A percentile compares a stretch with the other conserved stretches of the same genome.
Evolutionary conservation across 208 protist genomes (phyloP).

Genomic region (Vickermania ingenoplastis): DNA sequence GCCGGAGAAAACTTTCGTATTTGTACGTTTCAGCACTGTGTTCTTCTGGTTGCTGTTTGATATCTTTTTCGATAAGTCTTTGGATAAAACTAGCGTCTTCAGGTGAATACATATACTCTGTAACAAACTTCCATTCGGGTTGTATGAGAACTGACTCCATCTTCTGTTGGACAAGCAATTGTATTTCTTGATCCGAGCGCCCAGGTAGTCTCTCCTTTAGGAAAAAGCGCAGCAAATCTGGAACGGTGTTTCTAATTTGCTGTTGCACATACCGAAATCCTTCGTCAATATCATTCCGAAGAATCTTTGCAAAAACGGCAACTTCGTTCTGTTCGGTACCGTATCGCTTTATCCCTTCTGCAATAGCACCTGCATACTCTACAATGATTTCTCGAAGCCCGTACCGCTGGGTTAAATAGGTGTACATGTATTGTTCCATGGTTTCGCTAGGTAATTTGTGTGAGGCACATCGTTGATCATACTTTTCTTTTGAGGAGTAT

Average conservation of each 20-base stretch:
- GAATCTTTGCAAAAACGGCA: slow-evolving; percentile 83
- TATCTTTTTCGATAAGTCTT: slow-evolving; percentile 36
- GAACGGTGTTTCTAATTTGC: slow-evolving; percentile 76
- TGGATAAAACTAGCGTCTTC: slow-evolving; percentile 57
- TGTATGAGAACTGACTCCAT: slow-evolving; percentile 37
- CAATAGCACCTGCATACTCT: slow-evolving; percentile 70
- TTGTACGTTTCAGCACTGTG: not conserved
- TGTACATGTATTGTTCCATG: slow-evolving; percentile 92
- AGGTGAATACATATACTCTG: slow-evolving; percentile 87
- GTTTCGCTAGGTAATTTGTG: slow-evolving; percentile 75
- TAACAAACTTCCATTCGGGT: slow-evolving; percentile 76
- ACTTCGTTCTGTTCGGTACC: slow-evolving; percentile 80
- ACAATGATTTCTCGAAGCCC: slow-evolving; percentile 76
- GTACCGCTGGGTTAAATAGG: slow-evolving; percentile 86
- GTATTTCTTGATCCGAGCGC: slow-evolving; percentile 42
- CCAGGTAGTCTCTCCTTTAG: slow-evolving; percentile 45
- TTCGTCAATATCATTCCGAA: slow-evolving; percentile 89
- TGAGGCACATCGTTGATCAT: slow-evolving; percentile 75
- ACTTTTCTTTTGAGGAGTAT: slow-evolving; percentile 81
- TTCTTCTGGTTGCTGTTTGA: slow-evolving; percentile 19
- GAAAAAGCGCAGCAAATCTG: slow-evolving; percentile 62
- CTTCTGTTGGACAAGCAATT: slow-evolving; percentile 32
- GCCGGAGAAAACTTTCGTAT: slow-evolving; percentile 41
- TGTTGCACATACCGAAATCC: slow-evolving; percentile 86
- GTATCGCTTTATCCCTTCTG: slow-evolving; percentile 60